Percentiles rank a stretch among this genome's conserved stretches.
These are phyloP conservation scores for Aurifilum marmelostoma DNA, from an alignment of 2,329 filamentous ascomycete genomes.

Conservation along the genomic window DNA sequence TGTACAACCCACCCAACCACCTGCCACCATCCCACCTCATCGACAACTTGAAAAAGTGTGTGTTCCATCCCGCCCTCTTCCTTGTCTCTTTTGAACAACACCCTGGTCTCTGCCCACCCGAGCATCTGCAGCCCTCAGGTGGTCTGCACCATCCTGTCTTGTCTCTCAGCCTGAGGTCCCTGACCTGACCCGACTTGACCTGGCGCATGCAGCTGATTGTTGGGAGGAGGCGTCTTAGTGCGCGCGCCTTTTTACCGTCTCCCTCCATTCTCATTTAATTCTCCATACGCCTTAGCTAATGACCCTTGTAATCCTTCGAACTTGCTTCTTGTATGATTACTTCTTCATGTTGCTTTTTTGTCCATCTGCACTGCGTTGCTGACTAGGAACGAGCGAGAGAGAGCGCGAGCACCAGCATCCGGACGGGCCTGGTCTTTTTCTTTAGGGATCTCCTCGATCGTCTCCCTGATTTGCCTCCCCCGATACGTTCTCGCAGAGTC, in stretches of 20 bases:
- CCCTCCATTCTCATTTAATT: slow-evolving; percentile 13
- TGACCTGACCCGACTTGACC: slow-evolving; percentile 5
- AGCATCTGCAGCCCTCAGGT: slow-evolving; percentile 15
- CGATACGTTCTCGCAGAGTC: slow-evolving; percentile 3
- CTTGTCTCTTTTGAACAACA: background rate
- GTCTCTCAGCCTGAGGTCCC: slow-evolving; percentile 10
- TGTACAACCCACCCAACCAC: slow-evolving; percentile 5
- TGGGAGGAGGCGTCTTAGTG: slow-evolving; percentile 1
- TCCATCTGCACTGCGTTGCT: slow-evolving; percentile 3
- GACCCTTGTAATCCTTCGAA: background rate
- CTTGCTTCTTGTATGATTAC: background rate
- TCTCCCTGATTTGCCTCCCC: background rate
- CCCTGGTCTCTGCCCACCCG: slow-evolving; percentile 4
- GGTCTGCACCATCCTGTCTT: background rate
- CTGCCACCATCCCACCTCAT: background rate
- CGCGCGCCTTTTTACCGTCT: background rate
- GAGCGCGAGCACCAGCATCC: background rate
- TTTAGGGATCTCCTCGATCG: background rate
- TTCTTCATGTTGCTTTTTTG: background rate
- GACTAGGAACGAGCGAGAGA: background rate
- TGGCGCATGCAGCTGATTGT: slow-evolving; percentile 17
- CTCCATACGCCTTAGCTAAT: background rate
- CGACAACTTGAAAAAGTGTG: background rate
- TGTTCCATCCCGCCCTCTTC: slow-evolving; percentile 1
- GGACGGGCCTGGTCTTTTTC: background rate